Percentiles rank a stretch among this genome's conserved stretches.
Evolutionary conservation across 2,329 filamentous ascomycete species (phyloP).

Genomic region (Tolypocladium nubicola): DNA sequence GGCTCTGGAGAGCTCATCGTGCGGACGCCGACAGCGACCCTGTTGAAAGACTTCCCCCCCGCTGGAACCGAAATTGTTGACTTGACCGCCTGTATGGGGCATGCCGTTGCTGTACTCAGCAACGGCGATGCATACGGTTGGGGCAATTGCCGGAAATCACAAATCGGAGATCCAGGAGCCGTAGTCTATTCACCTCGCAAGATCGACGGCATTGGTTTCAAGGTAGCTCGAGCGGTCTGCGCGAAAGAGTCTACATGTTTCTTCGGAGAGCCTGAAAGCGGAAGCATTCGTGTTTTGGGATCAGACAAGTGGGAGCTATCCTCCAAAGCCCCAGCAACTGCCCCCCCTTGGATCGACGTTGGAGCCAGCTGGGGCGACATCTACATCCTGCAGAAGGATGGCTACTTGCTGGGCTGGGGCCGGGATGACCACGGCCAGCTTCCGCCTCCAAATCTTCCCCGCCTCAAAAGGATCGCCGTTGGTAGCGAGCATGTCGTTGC

Average conservation of each 20-base stretch:
- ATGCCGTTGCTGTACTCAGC: conserved; percentile 62
- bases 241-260: conserved; percentile 81
- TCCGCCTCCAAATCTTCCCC: conserved; percentile 49
- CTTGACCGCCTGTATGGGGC: conserved; percentile 65
- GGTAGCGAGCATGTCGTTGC: conserved; percentile 88
- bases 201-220: conserved; percentile 49
- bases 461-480: conserved; percentile 54
- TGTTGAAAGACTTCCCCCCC: conserved; percentile 55
- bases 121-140: conserved; percentile 77
- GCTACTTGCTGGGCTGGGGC: conserved; percentile 63
- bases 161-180: conserved; percentile 53
- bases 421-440: conserved; percentile 79
- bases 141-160: conserved; percentile 79
- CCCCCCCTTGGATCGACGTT: conserved; percentile 55
- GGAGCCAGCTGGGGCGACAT: conserved; percentile 75
- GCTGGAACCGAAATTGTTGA: conserved; percentile 45
- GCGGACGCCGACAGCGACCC: conserved; percentile 33
- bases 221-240: conserved; percentile 58
- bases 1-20: conserved; percentile 48
- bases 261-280: conserved; percentile 42
- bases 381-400: conserved; percentile 55
- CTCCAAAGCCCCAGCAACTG: conserved; percentile 41
- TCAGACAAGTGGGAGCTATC: conserved; percentile 62
- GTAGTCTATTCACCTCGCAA: conserved; percentile 49
- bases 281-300: conserved; percentile 58